phyloP scores from a whole-genome alignment of 805 yeast genomes.

The Kluyveromyces aestuarii region DNA sequence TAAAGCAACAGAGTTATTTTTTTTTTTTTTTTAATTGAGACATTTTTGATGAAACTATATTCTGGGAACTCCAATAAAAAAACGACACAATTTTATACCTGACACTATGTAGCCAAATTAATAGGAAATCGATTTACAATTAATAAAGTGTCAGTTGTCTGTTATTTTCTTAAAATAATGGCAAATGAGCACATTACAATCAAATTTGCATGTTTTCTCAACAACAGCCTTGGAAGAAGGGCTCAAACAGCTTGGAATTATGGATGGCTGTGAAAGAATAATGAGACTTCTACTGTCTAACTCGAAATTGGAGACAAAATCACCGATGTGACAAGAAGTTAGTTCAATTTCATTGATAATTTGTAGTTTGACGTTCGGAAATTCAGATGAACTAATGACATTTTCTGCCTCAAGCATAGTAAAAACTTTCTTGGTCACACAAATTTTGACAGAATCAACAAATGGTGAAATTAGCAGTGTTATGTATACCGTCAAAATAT shows the following conservation, averaged over 20 bases:
- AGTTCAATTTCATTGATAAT: not conserved
- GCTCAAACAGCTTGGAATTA: not conserved
- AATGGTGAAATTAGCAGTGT: conserved; percentile 11
- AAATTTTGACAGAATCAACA: not conserved
- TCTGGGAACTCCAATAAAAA: too few relatives aligned
- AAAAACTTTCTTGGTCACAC: not conserved
- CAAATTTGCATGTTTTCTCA: not conserved
- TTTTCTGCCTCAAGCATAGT: not conserved
- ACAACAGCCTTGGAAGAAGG: not conserved
- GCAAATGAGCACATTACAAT: not conserved
- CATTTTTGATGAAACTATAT: too few relatives aligned
- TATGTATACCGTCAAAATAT: conserved; percentile 19
- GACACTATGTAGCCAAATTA: too few relatives aligned
- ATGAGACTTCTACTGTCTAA: not conserved
- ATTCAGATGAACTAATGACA: not conserved
- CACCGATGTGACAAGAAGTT: not conserved
- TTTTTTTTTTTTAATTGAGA: too few relatives aligned
- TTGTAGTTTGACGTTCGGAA: not conserved
- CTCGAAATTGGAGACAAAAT: not conserved
- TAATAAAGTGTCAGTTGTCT: too few relatives aligned
- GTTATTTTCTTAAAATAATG: not conserved
- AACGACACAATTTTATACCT: too few relatives aligned
- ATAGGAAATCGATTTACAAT: too few relatives aligned
- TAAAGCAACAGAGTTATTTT: too few relatives aligned
- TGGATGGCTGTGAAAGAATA: not conserved